Percentiles rank a stretch among this genome's conserved stretches.
These are phyloP conservation scores for Parsonsia alboflavescens DNA, from an alignment of 257 asterid genomes.

Conservation along the genomic window DNA sequence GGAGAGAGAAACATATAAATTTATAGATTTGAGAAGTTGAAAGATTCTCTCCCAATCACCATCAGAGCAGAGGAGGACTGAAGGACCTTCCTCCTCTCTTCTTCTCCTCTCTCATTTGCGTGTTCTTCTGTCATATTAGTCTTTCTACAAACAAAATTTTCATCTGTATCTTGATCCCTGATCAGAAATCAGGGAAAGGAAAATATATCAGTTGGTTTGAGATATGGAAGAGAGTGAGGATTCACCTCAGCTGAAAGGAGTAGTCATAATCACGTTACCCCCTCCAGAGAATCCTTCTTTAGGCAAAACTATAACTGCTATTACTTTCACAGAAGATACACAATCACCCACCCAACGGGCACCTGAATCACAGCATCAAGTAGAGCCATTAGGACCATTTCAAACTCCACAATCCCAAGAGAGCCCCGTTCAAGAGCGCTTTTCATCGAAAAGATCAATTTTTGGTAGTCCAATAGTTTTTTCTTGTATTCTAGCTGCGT, in stretches of 20 bases:
- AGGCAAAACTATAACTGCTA: slow-evolving; percentile 74
- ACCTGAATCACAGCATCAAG: slow-evolving; percentile 3
- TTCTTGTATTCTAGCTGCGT: slow-evolving; percentile 32
- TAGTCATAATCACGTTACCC: slow-evolving; percentile 62
- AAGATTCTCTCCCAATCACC: not conserved
- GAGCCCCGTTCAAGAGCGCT: slow-evolving; percentile 9
- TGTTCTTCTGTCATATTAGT: not conserved
- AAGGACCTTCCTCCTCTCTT: not conserved
- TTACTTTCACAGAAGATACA: slow-evolving; percentile 37
- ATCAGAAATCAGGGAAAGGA: not conserved
- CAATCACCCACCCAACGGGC: slow-evolving; percentile 17
- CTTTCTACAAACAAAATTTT: not conserved
- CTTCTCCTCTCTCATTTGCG: not conserved
- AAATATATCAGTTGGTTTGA: not conserved
- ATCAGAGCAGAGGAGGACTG: slow-evolving; percentile 1
- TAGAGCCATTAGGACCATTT: slow-evolving; percentile 7
- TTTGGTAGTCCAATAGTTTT: slow-evolving; percentile 21
- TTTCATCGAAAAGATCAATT: slow-evolving; percentile 17
- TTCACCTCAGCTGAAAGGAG: slow-evolving; percentile 35
- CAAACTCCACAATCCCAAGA: slow-evolving; percentile 12
- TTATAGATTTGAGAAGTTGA: not conserved
- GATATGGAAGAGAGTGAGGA: slow-evolving; percentile 24
- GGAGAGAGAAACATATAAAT: not conserved
- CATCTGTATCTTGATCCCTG: not conserved
- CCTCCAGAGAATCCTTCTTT: slow-evolving; percentile 58